Base-by-base conservation (phyloP, 23 red algal species). In the Pyropia haitanensis region DNA sequence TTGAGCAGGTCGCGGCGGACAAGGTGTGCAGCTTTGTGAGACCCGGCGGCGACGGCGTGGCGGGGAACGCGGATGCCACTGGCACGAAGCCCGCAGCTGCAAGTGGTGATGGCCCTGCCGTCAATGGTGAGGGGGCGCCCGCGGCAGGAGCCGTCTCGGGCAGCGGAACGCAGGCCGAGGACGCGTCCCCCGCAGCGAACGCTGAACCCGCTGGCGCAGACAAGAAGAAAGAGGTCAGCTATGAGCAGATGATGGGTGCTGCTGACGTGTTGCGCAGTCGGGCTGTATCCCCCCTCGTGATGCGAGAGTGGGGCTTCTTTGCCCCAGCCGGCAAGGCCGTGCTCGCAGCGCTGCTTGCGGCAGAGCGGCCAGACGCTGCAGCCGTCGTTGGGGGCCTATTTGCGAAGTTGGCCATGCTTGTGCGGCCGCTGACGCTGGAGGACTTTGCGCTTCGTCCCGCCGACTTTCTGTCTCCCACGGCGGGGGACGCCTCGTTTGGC, bases 161-260 rank as follows among this genome's bases (percentile, higher is more conserved):
- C 39, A 13, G 39, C 39, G 10, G 39, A 46, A 12, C 10, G 39
- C 10, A 7, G 39, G 39, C 39, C 1, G 13, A 12, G 39, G 39
- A 46, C 2, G 39, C 39, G 4, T 4, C 39, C 13, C 39, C 39
- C 8, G 39, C 39, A 46, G 13, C 39, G 39, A 46, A 9, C 13
- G 39, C 39, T 46, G 5, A 46, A 9, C 2, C 2, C 0, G 39
- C 39, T 46, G 39, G 39, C 13, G 39, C 39, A 46, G 39, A 46
- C 39, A 46, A 65, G 52, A 70, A 66, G 18, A 51, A 25, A 2
- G 73, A 78, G n/a, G 49, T 81, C 14, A 49, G 23, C 31, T 81
- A 90, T 56, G 86, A 90, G 31, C 58, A 70, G 63, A 75, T 90
- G 27, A 81, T 90, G 67, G 86, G 86, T 12, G 63, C 86, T 7